Conservation (phyloP, 23 red algal species). For the Gracilaria vermiculophylla region DNA sequence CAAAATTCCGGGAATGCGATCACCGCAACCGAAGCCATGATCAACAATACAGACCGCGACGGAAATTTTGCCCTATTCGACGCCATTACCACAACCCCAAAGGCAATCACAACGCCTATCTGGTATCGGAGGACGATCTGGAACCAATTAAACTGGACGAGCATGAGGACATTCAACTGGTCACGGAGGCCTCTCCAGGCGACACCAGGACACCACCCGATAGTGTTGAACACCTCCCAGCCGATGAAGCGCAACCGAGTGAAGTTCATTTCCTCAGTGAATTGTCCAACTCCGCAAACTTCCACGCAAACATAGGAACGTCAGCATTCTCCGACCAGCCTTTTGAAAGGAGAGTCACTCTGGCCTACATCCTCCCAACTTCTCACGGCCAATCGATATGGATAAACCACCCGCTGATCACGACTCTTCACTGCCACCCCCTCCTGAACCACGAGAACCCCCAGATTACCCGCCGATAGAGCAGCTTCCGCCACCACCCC, state of each 20-base stretch:
- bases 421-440: not conserved
- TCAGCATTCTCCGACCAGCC: not conserved
- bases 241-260: too few relatives aligned
- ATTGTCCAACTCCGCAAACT: too few relatives aligned
- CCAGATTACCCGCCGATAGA: too few relatives aligned
- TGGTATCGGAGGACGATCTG: conserved; percentile 9
- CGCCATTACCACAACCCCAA: not conserved
- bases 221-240: too few relatives aligned
- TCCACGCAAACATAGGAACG: not conserved
- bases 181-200: not conserved
- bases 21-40: too few relatives aligned
- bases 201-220: too few relatives aligned
- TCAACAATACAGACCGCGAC: not conserved
- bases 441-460: too few relatives aligned
- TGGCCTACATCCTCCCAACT: not conserved
- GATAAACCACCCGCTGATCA: not conserved
- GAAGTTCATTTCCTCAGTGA: too few relatives aligned
- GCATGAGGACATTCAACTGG: not conserved
- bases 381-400: not conserved
- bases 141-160: not conserved
- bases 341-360: conserved; percentile 13
- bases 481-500: not conserved
- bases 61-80: not conserved
- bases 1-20: not conserved
- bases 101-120: not conserved